Base-by-base conservation (phyloP, 2,329 filamentous ascomycete genomes). In the Beauveria asiatica region DNA sequence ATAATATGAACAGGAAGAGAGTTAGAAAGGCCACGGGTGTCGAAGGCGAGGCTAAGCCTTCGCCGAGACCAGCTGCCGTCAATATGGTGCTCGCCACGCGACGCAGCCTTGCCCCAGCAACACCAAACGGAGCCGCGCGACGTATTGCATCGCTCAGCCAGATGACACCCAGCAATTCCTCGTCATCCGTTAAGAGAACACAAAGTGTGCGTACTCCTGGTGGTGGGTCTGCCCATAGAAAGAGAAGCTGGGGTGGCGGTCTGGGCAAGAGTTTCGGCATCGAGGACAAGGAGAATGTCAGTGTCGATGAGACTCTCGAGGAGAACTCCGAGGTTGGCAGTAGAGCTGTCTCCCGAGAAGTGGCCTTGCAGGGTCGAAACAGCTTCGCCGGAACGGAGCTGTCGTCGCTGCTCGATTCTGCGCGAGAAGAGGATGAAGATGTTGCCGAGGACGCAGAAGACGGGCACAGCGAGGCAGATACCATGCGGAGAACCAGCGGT, bases 91-190 rank as follows among this genome's bases (percentile, higher is more conserved):
- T 86, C 63, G 74, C 76, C 5, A 75, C 82, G 67, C 78, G 80
- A 72, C 73, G 80, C 63, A 82, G 69, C 67, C 76, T 73, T 55
- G 75, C 69, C 57, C 72, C 67, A 60, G 72, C 83, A 1, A 78
- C 75, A 19, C 74, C 80, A 52, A 76, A 78, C 19, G 76, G 83
- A 68, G 79, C 86, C 70, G 81, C 85, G 70, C 83, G 93, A 45
- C 86, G 94, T 53, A 97, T 97, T 68, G 83, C 95, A 62, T 96
- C 91, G 55, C 83, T 97, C 41, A 95, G 88, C 70, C 90, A 97
- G 74, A 95, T 97, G 66, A 90, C 85, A 58, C 86, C 87, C 70
- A 93, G 94, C 68, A 78, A 83, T 39, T 78, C 85, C 6, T 76
- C 75, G 8, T 81, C 83, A 21, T 84, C 83, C 51, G 79, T 96